Evolutionary conservation across 805 yeast species (phyloP).

Genomic region (Candida patagonica): DNA sequence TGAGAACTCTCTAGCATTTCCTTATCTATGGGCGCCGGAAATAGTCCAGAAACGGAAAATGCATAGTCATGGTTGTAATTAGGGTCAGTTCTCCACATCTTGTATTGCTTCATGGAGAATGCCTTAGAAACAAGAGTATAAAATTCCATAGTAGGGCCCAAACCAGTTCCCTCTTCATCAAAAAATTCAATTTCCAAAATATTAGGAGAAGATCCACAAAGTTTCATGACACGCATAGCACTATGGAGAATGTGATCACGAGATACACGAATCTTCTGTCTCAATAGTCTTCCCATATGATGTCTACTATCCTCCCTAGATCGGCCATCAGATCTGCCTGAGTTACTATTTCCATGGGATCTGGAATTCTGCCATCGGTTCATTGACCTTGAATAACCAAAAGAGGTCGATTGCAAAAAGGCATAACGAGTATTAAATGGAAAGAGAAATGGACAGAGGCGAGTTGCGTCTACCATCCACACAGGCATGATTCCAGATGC

Average conservation of each 20-base stretch:
- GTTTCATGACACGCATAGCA: slow-evolving; percentile 67
- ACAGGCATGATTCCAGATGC: slow-evolving; percentile 79
- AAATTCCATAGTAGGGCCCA: slow-evolving; percentile 94
- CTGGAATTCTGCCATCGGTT: slow-evolving; percentile 58
- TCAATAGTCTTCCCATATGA: slow-evolving; percentile 57
- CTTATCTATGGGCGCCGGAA: slow-evolving; percentile 53
- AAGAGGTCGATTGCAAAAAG: slow-evolving; percentile 78
- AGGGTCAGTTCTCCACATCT: slow-evolving; percentile 56
- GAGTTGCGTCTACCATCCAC: slow-evolving; percentile 72
- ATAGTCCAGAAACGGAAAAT: slow-evolving; percentile 45
- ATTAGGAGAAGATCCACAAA: slow-evolving; percentile 72
- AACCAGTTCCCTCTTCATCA: slow-evolving; percentile 91
- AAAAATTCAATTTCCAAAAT: slow-evolving; percentile 77
- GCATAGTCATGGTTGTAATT: slow-evolving; percentile 28
- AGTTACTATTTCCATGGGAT: slow-evolving; percentile 26
- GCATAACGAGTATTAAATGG: slow-evolving; percentile 74
- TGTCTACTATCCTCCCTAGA: slow-evolving; percentile 11
- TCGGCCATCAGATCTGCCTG: slow-evolving; percentile 14
- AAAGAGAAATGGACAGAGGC: slow-evolving; percentile 69
- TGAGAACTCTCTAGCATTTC: slow-evolving; percentile 24
- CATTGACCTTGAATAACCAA: slow-evolving; percentile 78
- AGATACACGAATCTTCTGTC: slow-evolving; percentile 73
- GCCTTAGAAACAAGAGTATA: slow-evolving; percentile 73
- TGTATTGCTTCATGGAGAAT: slow-evolving; percentile 47
- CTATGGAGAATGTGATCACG: slow-evolving; percentile 62